Conservation (phyloP, 768 basidiomycete genomes). For the Mycena capillaripes region DNA sequence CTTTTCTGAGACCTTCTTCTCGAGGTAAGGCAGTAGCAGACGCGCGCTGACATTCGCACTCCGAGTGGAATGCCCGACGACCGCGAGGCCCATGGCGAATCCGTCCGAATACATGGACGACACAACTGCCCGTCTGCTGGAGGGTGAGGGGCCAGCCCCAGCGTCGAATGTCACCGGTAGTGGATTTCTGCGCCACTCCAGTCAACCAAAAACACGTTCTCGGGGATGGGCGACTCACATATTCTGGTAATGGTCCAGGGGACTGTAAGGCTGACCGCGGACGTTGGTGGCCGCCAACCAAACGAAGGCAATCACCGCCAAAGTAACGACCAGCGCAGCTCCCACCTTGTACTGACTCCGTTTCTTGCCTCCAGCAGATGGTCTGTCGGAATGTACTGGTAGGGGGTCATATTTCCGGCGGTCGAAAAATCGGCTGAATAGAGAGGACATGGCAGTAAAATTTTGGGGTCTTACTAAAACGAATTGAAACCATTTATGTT, state of each 20-base stretch:
- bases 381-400: too few relatives aligned
- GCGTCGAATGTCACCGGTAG: slow-evolving; percentile 35
- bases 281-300: too few relatives aligned
- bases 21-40: slow-evolving; percentile 47
- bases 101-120: slow-evolving; percentile 47
- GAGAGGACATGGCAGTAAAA: too few relatives aligned
- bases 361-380: too few relatives aligned
- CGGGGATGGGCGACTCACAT: slow-evolving; percentile 32
- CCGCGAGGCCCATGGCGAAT: slow-evolving; percentile 45
- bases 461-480: too few relatives aligned
- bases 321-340: too few relatives aligned
- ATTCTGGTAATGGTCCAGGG: slow-evolving; percentile 43
- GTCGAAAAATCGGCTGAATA: too few relatives aligned
- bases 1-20: slow-evolving; percentile 44
- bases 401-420: too few relatives aligned
- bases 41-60: slow-evolving; percentile 43
- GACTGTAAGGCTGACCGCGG: too few relatives aligned
- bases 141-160: slow-evolving; percentile 9
- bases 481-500: too few relatives aligned
- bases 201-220: not conserved
- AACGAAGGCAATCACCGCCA: too few relatives aligned
- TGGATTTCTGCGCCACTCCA: slow-evolving; percentile 23
- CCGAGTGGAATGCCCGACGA: slow-evolving; percentile 44
- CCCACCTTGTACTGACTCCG: too few relatives aligned
- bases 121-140: slow-evolving; percentile 40